Evolutionary conservation across 495 filamentous ascomycete species (phyloP), one percentile per base, ranked within the genome.

Genomic region (Friedmanniomyces simplex): DNA sequence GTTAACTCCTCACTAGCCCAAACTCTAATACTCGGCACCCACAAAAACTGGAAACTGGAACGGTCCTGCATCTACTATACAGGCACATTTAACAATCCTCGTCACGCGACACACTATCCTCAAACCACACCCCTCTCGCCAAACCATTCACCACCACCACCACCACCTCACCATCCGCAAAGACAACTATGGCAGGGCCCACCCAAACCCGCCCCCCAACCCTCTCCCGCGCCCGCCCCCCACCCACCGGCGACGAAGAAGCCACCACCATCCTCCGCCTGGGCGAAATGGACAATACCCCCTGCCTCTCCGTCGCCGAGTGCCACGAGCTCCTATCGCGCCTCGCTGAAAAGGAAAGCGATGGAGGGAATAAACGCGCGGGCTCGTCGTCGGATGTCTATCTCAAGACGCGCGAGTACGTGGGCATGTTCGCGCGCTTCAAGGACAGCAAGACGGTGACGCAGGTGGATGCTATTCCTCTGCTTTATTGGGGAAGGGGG

Each of bases 391-490:
- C 28, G 28, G 59, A 62, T 21, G 34, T 62, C 16, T 61, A 82
- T 78, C 57, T 79, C 77, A 91, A 94, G 67, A 97, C 91, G 1
- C 75, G 87, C 50, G 85, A 91, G 59, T 97, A 97, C 71, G 79
- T 97, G 1, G 89, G 95, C 60, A 81, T 86, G 21, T 97, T 97
- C 74, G 86, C 90, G 12, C 86, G 91, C 14, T 96, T 96, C 77
- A 94, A 95, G 75, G 82, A 89, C 59, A 88, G 88, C 68, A 89
- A 96, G 72, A 91, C 88, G 58, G 89, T 95, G 57, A 87, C 94
- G 72, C 88, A 88, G 12, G 88, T 96, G 36, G 91, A 96, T 71
- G 79, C 85, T 8, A 72, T 96, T 53, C 39, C 22, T 20, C 16
- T 8, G 51, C 25, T 52, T 34, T 60, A n/a, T 49, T 60, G 37